phyloP scores from a whole-genome alignment of 192 early-diverging fungal genomes.

The Coemansia interrupta region DNA sequence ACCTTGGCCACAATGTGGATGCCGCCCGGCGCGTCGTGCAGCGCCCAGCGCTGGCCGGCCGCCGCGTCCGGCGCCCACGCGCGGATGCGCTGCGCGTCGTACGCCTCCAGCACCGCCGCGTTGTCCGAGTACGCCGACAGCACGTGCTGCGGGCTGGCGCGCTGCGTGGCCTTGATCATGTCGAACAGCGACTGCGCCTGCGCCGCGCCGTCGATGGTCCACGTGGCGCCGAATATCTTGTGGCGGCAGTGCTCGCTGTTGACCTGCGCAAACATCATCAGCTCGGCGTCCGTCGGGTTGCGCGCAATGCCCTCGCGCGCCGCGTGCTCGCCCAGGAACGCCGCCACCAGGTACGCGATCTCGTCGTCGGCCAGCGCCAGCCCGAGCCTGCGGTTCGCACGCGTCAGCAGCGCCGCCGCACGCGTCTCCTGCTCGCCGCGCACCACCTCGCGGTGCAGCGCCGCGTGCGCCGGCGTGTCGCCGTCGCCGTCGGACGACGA shows the following conservation, averaged over 20 bases:
- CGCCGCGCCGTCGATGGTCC: slow-evolving; percentile 89
- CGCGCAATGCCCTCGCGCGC: slow-evolving; percentile 54
- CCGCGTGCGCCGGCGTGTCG: neutral
- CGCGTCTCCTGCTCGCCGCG: slow-evolving; percentile 5
- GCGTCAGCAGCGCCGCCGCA: slow-evolving; percentile 62
- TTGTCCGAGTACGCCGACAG: slow-evolving; percentile 98
- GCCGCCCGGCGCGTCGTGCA: slow-evolving; percentile 15
- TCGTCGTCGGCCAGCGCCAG: slow-evolving; percentile 95
- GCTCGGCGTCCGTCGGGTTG: slow-evolving; percentile 97
- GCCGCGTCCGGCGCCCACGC: slow-evolving; percentile 31
- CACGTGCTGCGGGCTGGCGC: slow-evolving; percentile 72
- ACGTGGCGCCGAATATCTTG: slow-evolving; percentile 99
- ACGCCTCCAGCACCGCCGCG: slow-evolving; percentile 82
- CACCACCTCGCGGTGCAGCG: neutral
- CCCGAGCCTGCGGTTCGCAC: slow-evolving; percentile 87
- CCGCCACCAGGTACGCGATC: slow-evolving; percentile 89
- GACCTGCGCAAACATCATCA: slow-evolving; percentile 99
- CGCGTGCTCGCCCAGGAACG: slow-evolving; percentile 62
- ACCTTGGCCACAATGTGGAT: slow-evolving; percentile 95
- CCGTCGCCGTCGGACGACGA: neutral
- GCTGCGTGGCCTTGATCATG: slow-evolving; percentile 95
- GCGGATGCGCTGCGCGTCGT: slow-evolving; percentile 29
- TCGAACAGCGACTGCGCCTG: slow-evolving; percentile 84
- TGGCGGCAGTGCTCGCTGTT: slow-evolving; percentile 99
- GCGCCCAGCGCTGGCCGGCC: slow-evolving; percentile 28